Conservation (phyloP, 345 rosid genomes). For the Gynandropsis gynandra region DNA sequence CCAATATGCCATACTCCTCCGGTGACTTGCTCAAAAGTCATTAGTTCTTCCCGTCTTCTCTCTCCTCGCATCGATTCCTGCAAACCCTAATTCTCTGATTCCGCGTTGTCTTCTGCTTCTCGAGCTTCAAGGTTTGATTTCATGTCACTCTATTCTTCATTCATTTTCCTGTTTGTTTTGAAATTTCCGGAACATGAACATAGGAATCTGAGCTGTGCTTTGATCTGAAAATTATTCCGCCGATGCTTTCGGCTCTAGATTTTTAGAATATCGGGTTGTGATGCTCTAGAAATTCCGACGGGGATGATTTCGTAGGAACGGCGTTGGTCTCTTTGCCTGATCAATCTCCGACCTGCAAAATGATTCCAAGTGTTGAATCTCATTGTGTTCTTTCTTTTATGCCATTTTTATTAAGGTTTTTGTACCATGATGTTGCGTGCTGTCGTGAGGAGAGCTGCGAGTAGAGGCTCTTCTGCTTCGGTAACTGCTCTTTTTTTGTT, state of each 20-base stretch:
- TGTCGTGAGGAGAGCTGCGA: constrained; percentile 31
- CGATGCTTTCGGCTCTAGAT: not conserved
- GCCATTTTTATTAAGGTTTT: constrained; percentile 13
- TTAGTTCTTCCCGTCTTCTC: constrained; percentile 19
- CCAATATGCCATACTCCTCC: constrained; percentile 20
- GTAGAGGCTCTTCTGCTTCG: constrained; percentile 39
- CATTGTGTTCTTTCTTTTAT: constrained; percentile 13
- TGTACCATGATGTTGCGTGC: constrained; percentile 42
- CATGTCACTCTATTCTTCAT: not conserved
- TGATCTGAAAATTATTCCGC: constrained; percentile 7
- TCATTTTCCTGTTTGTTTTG: not conserved
- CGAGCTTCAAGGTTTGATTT: constrained; percentile 15
- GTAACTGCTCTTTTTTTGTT: constrained; percentile 25
- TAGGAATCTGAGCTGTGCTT: constrained; percentile 20
- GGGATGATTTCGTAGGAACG: not conserved
- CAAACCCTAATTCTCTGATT: constrained; percentile 30
- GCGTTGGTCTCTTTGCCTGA: not conserved
- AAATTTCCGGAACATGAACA: not conserved
- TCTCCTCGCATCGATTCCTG: constrained; percentile 15
- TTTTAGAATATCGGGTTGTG: constrained; percentile 6
- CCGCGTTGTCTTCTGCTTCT: constrained; percentile 22
- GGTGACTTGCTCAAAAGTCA: constrained; percentile 29
- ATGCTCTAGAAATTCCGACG: constrained; percentile 2
- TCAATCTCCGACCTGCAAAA: not conserved
- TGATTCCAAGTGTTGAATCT: constrained; percentile 19